These are phyloP conservation scores for Mycena amicta DNA, from an alignment of 768 basidiomycete species.

Conservation along the genomic window DNA sequence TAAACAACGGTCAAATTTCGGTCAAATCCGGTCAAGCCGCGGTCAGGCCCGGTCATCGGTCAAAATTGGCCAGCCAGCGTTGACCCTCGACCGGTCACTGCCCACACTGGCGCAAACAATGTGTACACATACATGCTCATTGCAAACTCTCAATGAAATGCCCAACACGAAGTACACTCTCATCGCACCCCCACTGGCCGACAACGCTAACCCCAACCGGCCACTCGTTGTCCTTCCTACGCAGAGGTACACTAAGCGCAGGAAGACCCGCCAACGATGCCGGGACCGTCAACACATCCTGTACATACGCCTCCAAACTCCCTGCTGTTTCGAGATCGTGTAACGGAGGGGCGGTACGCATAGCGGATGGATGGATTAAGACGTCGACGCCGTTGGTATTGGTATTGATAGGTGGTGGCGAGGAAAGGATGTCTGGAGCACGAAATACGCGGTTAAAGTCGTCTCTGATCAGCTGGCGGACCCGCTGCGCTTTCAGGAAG, in stretches of 20 bases:
- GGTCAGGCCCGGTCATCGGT: too few relatives aligned
- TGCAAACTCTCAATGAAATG: constrained; percentile 39
- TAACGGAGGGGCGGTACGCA: constrained; percentile 78
- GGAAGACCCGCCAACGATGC: constrained; percentile 91
- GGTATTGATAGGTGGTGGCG: background rate
- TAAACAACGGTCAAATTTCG: too few relatives aligned
- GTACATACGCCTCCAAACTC: constrained; percentile 67
- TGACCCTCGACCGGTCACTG: too few relatives aligned
- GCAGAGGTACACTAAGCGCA: constrained; percentile 70
- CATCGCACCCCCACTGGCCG: constrained; percentile 85
- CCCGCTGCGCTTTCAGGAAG: constrained; percentile 87
- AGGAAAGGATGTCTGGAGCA: constrained; percentile 51
- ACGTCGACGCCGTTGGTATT: constrained; percentile 62
- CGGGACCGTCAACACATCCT: constrained; percentile 91
- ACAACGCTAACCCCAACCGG: constrained; percentile 83
- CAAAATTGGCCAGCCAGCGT: too few relatives aligned
- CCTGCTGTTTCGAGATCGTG: constrained; percentile 11
- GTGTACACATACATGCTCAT: too few relatives aligned
- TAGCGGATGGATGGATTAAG: constrained; percentile 84
- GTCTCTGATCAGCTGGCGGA: constrained; percentile 67
- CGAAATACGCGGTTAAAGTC: constrained; percentile 79
- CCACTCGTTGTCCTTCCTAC: constrained; percentile 61
- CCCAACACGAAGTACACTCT: constrained; percentile 58
- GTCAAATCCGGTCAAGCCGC: too few relatives aligned
- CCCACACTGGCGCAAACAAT: too few relatives aligned